Percentiles rank a stretch among this genome's conserved stretches.
phyloP scores from a whole-genome alignment of 2,329 filamentous ascomycete genomes.

The Verticillium nonalfalfae region DNA sequence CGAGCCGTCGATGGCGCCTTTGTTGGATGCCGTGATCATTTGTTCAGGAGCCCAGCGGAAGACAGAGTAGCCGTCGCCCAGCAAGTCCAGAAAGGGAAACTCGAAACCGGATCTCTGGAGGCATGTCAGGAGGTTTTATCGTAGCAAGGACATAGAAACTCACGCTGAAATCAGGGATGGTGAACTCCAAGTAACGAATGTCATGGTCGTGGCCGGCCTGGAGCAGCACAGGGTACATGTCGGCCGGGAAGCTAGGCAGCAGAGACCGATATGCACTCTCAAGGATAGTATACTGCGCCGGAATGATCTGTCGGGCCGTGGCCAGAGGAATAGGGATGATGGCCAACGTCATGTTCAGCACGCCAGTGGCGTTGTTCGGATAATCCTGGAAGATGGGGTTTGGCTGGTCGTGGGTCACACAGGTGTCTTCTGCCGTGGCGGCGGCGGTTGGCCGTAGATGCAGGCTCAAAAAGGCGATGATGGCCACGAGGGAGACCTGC shows the following conservation, averaged over 20 bases:
- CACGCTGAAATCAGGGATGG: constrained; percentile 41
- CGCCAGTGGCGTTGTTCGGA: constrained; percentile 41
- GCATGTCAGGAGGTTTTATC: neutral
- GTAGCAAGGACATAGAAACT: constrained; percentile 11
- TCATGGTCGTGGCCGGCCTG: constrained; percentile 46
- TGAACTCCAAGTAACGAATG: constrained; percentile 32
- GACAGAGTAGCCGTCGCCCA: constrained; percentile 40
- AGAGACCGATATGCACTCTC: constrained; percentile 38
- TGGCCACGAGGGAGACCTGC: constrained; percentile 6
- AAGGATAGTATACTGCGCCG: constrained; percentile 40
- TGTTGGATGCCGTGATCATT: constrained; percentile 35
- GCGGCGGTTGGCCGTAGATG: constrained; percentile 6
- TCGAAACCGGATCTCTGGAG: constrained; percentile 41
- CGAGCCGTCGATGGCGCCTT: constrained; percentile 36
- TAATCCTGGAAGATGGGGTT: constrained; percentile 42
- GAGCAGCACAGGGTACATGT: constrained; percentile 46
- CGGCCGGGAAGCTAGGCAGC: constrained; percentile 40
- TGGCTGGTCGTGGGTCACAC: constrained; percentile 8
- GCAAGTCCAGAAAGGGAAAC: constrained; percentile 49
- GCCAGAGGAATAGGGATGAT: constrained; percentile 43
- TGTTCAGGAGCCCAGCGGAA: constrained; percentile 44
- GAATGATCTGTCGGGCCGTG: constrained; percentile 39
- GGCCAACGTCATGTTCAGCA: constrained; percentile 45
- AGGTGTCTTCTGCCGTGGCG: neutral
- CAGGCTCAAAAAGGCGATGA: constrained; percentile 6